Percentiles rank a stretch among this genome's conserved stretches.
These are phyloP conservation scores for Trichoderma sp. DNA, from an alignment of 2,329 filamentous ascomycete genomes.

Conservation along the genomic window DNA sequence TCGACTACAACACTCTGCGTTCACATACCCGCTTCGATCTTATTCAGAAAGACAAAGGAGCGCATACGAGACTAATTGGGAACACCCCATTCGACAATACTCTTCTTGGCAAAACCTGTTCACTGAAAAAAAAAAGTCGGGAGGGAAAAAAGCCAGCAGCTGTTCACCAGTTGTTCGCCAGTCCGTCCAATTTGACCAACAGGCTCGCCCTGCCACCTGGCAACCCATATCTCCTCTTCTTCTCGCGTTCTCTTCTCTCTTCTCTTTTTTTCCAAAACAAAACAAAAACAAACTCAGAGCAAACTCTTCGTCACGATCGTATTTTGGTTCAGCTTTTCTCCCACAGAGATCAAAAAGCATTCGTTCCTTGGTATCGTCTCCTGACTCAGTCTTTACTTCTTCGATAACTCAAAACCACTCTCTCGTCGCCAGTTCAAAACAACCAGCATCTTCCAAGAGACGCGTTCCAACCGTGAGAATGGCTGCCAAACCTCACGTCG, in stretches of 20 bases:
- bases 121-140: neutral
- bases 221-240: neutral
- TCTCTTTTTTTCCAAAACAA: neutral
- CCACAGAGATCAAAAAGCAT: constrained; percentile 20
- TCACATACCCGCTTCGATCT: neutral
- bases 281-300: neutral
- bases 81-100: neutral
- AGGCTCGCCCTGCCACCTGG: constrained; percentile 14
- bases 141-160: neutral
- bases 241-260: constrained; percentile 4
- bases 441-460: constrained; percentile 21
- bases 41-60: neutral
- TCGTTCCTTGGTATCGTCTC: constrained; percentile 10
- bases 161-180: constrained; percentile 7
- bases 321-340: constrained; percentile 22
- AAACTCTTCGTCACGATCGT: constrained; percentile 2
- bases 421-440: neutral
- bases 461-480: constrained; percentile 2
- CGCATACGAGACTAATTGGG: neutral
- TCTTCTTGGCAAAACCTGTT: neutral
- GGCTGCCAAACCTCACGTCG: neutral
- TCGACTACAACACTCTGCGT: constrained; percentile 4
- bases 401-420: neutral
- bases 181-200: neutral
- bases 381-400: constrained; percentile 14